Evolutionary conservation across 2,329 filamentous ascomycete genomes (phyloP), one percentile per base, ranked within the genome.

Genomic region (Exophiala bonariae): DNA sequence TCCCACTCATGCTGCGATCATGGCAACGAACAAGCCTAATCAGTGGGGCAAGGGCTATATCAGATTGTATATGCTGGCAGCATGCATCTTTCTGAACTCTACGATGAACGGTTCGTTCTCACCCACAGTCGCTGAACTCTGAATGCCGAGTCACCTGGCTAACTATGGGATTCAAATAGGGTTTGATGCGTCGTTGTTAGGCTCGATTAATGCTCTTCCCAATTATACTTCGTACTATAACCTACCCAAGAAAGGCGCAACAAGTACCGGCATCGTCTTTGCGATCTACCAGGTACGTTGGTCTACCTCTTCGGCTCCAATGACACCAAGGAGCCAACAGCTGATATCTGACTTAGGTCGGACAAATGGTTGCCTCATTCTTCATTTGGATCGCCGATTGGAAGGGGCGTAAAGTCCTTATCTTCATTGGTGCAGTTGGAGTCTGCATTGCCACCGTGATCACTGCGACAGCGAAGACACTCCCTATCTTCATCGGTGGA

Each of bases 151-250:
- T n/a, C n/a, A n/a, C n/a, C n/a, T n/a, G n/a, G n/a, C n/a, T n/a
- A n/a, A n/a, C n/a, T n/a, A n/a, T n/a, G n/a, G n/a, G 23, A 8
- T 19, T 18, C 19, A 10, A 22, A 39, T 26, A 48, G 79, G 79
- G 10, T 81, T 76, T 52, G 78, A 81, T 59, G 76, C 77, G 5
- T 74, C 69, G 16, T 63, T 81, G 6, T 79, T 81, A 76, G 47
- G 47, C 33, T 53, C 49, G 3, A 40, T 63, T 17, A 81, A 81
- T 54, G 78, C 73, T 16, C 80, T 82, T 76, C 61, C 62, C 1
- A 70, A 73, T 0, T 83, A 82, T 51, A 75, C 75, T 49, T 45
- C 63, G 4, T 79, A 71, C 48, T 80, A 79, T 54, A 57, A 72
- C 51, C 73, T 78, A 72, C 76, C 56, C 55, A 40, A 43, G 13